Conservation (phyloP, 2,329 filamentous ascomycete genomes). For the Dryadomyces quercivorus region DNA sequence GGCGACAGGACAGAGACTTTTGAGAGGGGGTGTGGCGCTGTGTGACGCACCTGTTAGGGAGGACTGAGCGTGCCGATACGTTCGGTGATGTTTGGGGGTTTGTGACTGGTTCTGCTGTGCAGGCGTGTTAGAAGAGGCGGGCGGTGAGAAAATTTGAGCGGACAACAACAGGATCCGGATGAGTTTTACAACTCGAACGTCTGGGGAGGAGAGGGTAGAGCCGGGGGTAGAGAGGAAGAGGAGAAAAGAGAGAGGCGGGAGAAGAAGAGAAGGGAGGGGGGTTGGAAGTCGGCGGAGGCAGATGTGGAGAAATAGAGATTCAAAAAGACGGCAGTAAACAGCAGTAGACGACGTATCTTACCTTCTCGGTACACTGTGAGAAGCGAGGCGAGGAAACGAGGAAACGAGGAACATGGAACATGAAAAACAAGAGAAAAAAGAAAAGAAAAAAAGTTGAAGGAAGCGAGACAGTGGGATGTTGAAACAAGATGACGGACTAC, state of each 20-base stretch:
- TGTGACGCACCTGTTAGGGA: constrained; percentile 10
- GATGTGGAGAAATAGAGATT: no score
- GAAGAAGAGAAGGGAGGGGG: no score
- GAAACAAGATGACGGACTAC: neutral
- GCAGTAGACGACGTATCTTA: no score
- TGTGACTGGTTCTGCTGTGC: neutral
- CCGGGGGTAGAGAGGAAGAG: neutral
- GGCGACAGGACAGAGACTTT: constrained; percentile 6
- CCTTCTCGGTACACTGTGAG: no score
- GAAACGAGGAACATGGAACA: neutral
- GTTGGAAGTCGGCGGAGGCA: no score
- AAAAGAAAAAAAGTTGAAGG: neutral
- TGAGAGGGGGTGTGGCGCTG: constrained; percentile 8
- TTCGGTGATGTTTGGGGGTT: neutral
- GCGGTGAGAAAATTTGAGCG: neutral
- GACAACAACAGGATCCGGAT: neutral
- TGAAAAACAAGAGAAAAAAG: neutral
- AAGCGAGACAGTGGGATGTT: neutral
- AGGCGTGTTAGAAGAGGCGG: neutral
- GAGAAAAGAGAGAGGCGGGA: neutral
- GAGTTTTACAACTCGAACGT: neutral
- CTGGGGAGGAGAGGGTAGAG: neutral
- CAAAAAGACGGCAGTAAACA: no score
- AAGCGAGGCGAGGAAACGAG: neutral
- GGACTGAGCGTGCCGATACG: neutral